Percentiles rank a stretch among this genome's conserved stretches.
These are phyloP conservation scores for Penicillium mononematosum DNA, from an alignment of 495 filamentous ascomycete genomes.

Conservation along the genomic window DNA sequence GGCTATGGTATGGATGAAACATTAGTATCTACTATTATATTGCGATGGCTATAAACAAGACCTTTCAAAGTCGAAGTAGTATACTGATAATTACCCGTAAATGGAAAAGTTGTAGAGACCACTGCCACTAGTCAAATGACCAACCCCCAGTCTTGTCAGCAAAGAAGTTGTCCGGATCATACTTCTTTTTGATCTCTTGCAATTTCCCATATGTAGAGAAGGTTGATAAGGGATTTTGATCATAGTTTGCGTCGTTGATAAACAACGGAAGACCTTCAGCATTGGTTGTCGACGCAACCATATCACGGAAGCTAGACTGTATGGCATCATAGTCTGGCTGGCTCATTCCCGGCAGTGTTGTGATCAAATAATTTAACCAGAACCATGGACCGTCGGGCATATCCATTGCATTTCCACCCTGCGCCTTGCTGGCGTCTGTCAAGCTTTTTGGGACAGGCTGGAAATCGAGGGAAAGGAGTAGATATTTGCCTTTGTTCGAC, in stretches of 20 bases:
- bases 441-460: slow-evolving; percentile 34
- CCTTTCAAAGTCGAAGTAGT: neutral
- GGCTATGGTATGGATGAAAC: too few species aligned
- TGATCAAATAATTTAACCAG: slow-evolving; percentile 34
- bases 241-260: slow-evolving; percentile 34
- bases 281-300: slow-evolving; percentile 27
- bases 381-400: slow-evolving; percentile 41
- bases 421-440: slow-evolving; percentile 36
- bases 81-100: too few species aligned
- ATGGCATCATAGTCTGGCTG: slow-evolving; percentile 28
- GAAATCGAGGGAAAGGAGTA: slow-evolving; percentile 32
- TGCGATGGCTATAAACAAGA: neutral
- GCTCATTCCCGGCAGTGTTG: slow-evolving; percentile 24
- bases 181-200: slow-evolving; percentile 36
- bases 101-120: neutral
- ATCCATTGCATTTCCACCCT: slow-evolving; percentile 39
- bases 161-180: slow-evolving; percentile 41
- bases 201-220: slow-evolving; percentile 31
- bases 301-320: slow-evolving; percentile 33
- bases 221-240: slow-evolving; percentile 33
- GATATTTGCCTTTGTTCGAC: slow-evolving; percentile 31
- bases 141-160: slow-evolving; percentile 35
- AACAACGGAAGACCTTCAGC: slow-evolving; percentile 34
- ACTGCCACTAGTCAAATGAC: slow-evolving; percentile 28
- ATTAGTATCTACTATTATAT: too few species aligned